Conservation (phyloP, 129 eudicot species). For the Flaveria robusta region DNA sequence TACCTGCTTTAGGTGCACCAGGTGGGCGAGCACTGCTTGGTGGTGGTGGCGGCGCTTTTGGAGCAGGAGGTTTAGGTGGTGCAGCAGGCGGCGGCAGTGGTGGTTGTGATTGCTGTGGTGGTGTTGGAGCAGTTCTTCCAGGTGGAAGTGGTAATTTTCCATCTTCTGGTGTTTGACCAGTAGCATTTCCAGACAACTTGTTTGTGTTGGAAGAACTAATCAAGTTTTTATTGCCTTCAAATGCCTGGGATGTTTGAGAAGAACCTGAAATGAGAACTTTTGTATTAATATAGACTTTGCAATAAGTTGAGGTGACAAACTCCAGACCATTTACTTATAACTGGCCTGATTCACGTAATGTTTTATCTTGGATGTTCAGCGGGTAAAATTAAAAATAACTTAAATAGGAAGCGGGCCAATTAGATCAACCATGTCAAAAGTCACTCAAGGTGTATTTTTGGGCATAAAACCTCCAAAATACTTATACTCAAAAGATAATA, state of each 20-base stretch:
- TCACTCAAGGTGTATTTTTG: not conserved
- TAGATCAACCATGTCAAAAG: not conserved
- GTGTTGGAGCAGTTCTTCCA: slow-evolving; percentile 49
- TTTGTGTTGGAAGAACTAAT: slow-evolving; percentile 21
- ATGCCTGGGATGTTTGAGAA: slow-evolving; percentile 29
- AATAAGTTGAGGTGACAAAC: not conserved
- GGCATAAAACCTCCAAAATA: not conserved
- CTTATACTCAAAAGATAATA: not conserved
- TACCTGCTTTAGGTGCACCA: slow-evolving; percentile 53
- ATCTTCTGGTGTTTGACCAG: slow-evolving; percentile 37
- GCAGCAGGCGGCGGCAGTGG: slow-evolving; percentile 50
- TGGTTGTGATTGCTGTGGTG: slow-evolving; percentile 39
- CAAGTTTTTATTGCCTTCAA: slow-evolving; percentile 28
- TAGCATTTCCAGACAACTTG: slow-evolving; percentile 22
- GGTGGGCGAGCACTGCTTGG: slow-evolving; percentile 60
- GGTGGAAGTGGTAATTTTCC: slow-evolving; percentile 69
- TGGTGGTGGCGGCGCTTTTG: slow-evolving; percentile 65
- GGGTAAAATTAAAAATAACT: not conserved
- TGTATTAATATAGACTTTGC: not conserved
- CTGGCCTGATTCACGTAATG: not conserved
- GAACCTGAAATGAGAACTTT: slow-evolving; percentile 44
- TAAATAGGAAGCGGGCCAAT: not conserved
- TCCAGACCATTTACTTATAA: not conserved
- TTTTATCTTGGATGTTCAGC: not conserved
- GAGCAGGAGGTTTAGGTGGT: slow-evolving; percentile 54